Evolutionary conservation across 257 asterid species (phyloP).

Genomic region (Primulina huaijiensis): DNA sequence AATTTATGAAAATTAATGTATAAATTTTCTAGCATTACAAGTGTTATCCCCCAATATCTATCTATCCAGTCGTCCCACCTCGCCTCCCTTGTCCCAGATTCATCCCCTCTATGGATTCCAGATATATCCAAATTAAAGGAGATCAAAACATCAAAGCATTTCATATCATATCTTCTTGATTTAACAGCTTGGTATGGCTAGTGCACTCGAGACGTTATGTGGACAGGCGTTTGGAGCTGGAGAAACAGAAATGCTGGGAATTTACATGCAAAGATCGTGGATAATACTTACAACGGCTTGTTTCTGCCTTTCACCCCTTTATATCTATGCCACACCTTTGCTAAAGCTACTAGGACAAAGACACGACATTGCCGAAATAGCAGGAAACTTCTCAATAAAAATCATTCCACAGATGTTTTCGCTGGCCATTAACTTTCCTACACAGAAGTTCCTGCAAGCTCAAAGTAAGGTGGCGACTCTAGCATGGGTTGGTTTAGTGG

Average conservation of each 20-base stretch:
- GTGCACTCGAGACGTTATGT: conserved; percentile 89
- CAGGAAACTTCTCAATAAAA: conserved; percentile 63
- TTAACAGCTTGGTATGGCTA: conserved; percentile 88
- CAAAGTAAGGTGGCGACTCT: conserved; percentile 71
- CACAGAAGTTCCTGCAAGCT: conserved; percentile 89
- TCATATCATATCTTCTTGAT: background rate
- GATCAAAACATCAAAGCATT: background rate
- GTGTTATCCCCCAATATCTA: background rate
- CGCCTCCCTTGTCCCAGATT: background rate
- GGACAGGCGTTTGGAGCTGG: conserved; percentile 99
- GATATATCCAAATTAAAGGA: background rate
- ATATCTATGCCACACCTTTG: conserved; percentile 51
- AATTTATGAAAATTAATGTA: background rate
- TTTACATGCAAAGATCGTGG: conserved; percentile 90
- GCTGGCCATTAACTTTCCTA: conserved; percentile 78
- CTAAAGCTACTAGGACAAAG: conserved; percentile 71
- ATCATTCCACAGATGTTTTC: conserved; percentile 92
- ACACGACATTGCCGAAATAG: conserved; percentile 74
- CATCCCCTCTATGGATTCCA: background rate
- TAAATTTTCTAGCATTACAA: background rate
- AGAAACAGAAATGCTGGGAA: conserved; percentile 66
- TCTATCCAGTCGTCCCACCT: background rate
- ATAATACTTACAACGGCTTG: conserved; percentile 63
- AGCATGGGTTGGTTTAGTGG: conserved; percentile 79
- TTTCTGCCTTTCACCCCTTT: conserved; percentile 64